phyloP scores from a whole-genome alignment of 2,329 filamentous ascomycete species.

The Gyromitra esculenta region DNA sequence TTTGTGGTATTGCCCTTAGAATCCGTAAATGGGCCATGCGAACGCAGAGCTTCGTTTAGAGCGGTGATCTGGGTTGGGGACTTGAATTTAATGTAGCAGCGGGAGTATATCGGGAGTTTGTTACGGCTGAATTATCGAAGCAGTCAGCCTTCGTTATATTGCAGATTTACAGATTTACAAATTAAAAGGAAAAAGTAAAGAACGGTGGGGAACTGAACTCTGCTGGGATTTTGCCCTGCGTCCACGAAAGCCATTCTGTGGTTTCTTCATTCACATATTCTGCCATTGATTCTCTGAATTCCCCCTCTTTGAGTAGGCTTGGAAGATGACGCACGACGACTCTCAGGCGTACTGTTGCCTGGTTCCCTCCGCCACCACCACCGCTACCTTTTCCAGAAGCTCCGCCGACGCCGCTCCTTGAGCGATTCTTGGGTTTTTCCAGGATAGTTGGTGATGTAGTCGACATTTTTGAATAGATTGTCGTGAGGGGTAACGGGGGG shows the following conservation, averaged over 20 bases:
- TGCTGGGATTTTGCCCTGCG: constrained; percentile 78
- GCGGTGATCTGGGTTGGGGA: constrained; percentile 73
- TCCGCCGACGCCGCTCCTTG: constrained; percentile 30
- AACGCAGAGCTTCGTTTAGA: constrained; percentile 76
- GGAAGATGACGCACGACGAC: constrained; percentile 84
- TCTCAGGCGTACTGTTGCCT: constrained; percentile 75
- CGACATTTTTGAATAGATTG: constrained; percentile 36
- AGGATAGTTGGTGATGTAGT: constrained; percentile 37
- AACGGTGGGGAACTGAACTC: constrained; percentile 69
- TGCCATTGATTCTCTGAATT: constrained; percentile 74
- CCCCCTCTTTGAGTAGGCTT: constrained; percentile 80
- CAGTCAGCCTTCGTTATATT: constrained; percentile 45
- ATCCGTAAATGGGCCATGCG: constrained; percentile 76
- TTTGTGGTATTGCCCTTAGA: constrained; percentile 67
- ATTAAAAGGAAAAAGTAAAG: constrained; percentile 14
- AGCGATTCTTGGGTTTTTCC: constrained; percentile 40
- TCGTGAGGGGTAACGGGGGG: constrained; percentile 9
- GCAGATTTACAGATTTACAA: constrained; percentile 15
- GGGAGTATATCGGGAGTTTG: constrained; percentile 81
- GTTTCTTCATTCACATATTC: constrained; percentile 72
- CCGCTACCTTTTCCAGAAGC: constrained; percentile 19
- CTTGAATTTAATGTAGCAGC: constrained; percentile 84
- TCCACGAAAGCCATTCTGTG: constrained; percentile 83
- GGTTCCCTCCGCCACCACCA: constrained; percentile 33
- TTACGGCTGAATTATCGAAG: constrained; percentile 69